Conservation (phyloP, 305 asterid species). For the Rubia balearica region DNA sequence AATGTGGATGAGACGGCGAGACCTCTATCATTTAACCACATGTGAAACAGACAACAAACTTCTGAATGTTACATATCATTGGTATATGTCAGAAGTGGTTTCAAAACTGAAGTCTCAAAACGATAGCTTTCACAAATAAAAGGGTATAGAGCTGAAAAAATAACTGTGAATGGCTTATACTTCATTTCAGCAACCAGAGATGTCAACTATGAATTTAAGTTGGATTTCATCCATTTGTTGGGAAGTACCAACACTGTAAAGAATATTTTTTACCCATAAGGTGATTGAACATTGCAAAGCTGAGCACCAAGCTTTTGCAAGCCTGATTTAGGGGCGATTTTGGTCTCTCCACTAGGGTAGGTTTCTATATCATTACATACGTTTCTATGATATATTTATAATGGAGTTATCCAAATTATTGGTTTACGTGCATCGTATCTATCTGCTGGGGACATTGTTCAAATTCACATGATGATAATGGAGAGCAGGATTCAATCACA, state of each 20-base stretch:
- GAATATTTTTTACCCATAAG: conserved; percentile 69
- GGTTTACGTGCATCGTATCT: conserved; percentile 4
- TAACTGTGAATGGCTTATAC: background rate
- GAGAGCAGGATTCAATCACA: conserved; percentile 58
- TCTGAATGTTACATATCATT: too few species aligned
- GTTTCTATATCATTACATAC: conserved; percentile 19
- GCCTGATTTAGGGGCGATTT: conserved; percentile 33
- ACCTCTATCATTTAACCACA: conserved; percentile 19
- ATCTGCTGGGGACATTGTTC: conserved; percentile 15
- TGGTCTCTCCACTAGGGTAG: conserved; percentile 44
- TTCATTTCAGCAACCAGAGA: background rate
- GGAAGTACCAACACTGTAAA: conserved; percentile 55
- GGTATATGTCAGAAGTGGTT: too few species aligned
- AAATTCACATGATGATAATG: conserved; percentile 76
- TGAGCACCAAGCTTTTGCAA: conserved; percentile 68
- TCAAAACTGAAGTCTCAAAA: background rate
- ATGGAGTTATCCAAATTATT: background rate
- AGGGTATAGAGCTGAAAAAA: background rate
- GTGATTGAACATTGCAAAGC: conserved; percentile 86
- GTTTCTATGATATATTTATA: background rate
- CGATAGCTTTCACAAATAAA: background rate
- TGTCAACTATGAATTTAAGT: background rate
- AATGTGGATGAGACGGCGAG: conserved; percentile 28
- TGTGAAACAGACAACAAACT: conserved; percentile 40
- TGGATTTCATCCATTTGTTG: conserved; percentile 29